phyloP scores from a whole-genome alignment of 2,329 filamentous ascomycete genomes.

The Chaetoscypha palmicola region DNA sequence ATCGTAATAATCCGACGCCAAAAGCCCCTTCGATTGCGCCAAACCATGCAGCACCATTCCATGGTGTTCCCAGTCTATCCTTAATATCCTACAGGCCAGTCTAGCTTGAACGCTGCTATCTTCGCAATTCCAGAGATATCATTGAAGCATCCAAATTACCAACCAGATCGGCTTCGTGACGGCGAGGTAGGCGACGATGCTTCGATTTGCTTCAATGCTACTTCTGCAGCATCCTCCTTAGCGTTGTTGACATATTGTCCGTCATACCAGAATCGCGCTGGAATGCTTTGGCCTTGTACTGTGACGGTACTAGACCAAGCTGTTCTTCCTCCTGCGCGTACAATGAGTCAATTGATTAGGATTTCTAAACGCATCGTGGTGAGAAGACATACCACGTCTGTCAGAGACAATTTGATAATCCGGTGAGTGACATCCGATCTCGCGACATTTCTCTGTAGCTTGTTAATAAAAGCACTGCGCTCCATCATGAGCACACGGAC shows the following conservation, averaged over 20 bases:
- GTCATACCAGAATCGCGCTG: conserved; percentile 88
- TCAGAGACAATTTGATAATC: conserved; percentile 68
- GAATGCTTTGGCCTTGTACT: conserved; percentile 56
- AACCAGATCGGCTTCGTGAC: conserved; percentile 33
- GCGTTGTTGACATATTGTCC: conserved; percentile 82
- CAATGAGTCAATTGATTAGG: conserved; percentile 26
- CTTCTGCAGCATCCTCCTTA: conserved; percentile 84
- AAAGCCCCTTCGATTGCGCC: conserved; percentile 25
- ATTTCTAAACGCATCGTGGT: too few relatives aligned
- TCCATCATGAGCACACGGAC: conserved; percentile 25
- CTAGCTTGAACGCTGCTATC: conserved; percentile 11
- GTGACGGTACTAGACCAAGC: conserved; percentile 81
- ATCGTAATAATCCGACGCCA: conserved; percentile 27
- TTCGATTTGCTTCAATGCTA: conserved; percentile 55
- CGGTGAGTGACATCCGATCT: conserved; percentile 46
- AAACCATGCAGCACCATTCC: conserved; percentile 26
- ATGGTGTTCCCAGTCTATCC: conserved; percentile 20
- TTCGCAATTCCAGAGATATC: conserved; percentile 2
- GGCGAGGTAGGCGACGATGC: conserved; percentile 37
- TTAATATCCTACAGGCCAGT: conserved; percentile 27
- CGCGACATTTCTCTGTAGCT: conserved; percentile 49
- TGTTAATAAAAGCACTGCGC: conserved; percentile 22
- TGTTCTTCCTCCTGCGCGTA: conserved; percentile 66
- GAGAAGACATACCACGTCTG: conserved; percentile 53
- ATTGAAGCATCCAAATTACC: conserved; percentile 29